phyloP scores from a whole-genome alignment of 1,284 basidiomycete genomes.

The Heterobasidion irregulare region DNA sequence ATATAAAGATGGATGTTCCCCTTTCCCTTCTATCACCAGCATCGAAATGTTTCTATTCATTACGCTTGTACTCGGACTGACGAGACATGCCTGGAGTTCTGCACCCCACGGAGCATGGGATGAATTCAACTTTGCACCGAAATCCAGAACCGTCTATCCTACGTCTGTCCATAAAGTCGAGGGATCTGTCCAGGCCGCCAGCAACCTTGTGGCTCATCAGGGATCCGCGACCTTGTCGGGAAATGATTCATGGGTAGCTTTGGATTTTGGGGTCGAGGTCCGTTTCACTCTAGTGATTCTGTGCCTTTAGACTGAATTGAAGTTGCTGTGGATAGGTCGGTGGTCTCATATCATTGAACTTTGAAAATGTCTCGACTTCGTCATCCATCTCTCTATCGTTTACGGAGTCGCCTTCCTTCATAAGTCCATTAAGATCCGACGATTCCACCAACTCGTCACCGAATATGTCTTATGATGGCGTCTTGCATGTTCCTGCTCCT shows the following conservation, averaged over 20 bases:
- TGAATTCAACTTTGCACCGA: constrained; percentile 36
- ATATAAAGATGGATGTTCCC: no score
- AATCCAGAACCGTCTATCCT: constrained; percentile 29
- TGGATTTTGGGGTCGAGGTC: constrained; percentile 41
- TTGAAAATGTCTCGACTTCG: constrained; percentile 20
- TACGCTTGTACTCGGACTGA: no score
- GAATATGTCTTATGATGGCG: constrained; percentile 37
- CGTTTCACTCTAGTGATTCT: constrained; percentile 1
- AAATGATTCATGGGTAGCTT: constrained; percentile 31
- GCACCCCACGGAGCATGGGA: constrained; percentile 39
- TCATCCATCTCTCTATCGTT: constrained; percentile 36
- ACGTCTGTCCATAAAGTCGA: constrained; percentile 21
- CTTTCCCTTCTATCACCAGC: no score
- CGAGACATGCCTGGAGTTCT: constrained; percentile 2
- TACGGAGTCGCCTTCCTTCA: constrained; percentile 39
- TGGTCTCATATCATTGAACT: constrained; percentile 32
- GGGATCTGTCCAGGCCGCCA: constrained; percentile 24
- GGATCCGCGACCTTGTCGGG: constrained; percentile 24
- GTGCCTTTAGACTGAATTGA: background rate
- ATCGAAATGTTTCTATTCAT: no score
- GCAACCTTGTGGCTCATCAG: constrained; percentile 19
- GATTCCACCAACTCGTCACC: constrained; percentile 28
- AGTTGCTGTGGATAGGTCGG: constrained; percentile 28
- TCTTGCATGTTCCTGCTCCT: constrained; percentile 30
- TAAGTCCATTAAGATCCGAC: constrained; percentile 33